Percentiles rank a stretch among this genome's conserved stretches.
phyloP scores from a whole-genome alignment of 2,329 filamentous ascomycete species.

The Chlorencoelia australis region DNA sequence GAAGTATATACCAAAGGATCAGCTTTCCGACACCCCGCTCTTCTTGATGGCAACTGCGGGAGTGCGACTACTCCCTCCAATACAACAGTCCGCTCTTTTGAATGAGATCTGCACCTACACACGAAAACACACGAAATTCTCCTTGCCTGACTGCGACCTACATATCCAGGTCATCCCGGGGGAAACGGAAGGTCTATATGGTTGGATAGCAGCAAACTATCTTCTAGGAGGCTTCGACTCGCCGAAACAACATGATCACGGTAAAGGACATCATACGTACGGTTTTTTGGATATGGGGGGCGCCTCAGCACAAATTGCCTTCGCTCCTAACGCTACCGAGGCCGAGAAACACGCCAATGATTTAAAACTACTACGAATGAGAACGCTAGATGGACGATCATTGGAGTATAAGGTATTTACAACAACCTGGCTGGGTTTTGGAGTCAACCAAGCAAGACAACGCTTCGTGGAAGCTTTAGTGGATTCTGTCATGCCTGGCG shows the following conservation, averaged over 20 bases:
- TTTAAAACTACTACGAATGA: conserved; percentile 73
- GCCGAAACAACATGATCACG: conserved; percentile 64
- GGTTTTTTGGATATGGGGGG: conserved; percentile 98
- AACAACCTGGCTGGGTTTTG: conserved; percentile 93
- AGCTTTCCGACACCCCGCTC: conserved; percentile 75
- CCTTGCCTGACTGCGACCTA: conserved; percentile 77
- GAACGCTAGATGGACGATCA: conserved; percentile 67
- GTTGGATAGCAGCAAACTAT: conserved; percentile 97
- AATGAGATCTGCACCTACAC: conserved; percentile 76
- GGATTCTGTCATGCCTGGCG: conserved; percentile 48
- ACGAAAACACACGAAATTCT: conserved; percentile 64
- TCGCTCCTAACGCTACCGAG: conserved; percentile 88
- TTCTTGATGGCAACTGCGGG: conserved; percentile 95
- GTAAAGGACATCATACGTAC: conserved; percentile 86
- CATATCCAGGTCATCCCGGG: conserved; percentile 93
- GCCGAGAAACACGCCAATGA: conserved; percentile 82
- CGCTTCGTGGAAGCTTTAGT: conserved; percentile 74
- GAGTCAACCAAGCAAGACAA: conserved; percentile 84
- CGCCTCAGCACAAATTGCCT: conserved; percentile 94
- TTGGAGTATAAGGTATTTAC: conserved; percentile 87
- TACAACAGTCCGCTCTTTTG: conserved; percentile 64
- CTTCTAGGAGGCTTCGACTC: conserved; percentile 82
- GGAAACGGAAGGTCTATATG: conserved; percentile 91
- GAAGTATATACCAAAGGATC: conserved; percentile 63
- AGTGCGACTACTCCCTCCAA: conserved; percentile 72